A percentile compares a stretch with the other conserved stretches of the same genome.
These are phyloP conservation scores for Aspergillus luchuensis DNA, from an alignment of 2,329 filamentous ascomycete species.

Conservation along the genomic window DNA sequence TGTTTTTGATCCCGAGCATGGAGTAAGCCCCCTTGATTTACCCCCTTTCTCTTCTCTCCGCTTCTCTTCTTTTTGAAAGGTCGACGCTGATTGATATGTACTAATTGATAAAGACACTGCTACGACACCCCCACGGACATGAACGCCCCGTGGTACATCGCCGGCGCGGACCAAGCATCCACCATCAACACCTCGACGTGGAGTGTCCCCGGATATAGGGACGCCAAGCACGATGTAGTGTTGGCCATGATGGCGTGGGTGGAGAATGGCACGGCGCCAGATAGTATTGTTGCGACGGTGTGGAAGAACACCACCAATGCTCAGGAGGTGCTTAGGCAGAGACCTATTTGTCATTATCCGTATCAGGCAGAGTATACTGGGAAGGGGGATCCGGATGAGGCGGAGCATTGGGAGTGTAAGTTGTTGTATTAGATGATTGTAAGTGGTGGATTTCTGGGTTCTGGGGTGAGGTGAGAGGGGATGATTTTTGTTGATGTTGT, in stretches of 20 bases:
- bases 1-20: not conserved
- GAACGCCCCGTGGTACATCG: constrained; percentile 3
- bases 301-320: not conserved
- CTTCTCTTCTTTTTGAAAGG: no score
- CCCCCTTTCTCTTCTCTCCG: no score
- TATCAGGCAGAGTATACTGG: not conserved
- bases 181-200: not conserved
- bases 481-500: no score
- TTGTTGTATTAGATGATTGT: not conserved
- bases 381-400: not conserved
- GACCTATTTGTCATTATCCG: not conserved
- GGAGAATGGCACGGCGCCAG: not conserved
- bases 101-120: not conserved
- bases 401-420: not conserved
- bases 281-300: not conserved
- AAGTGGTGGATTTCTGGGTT: no score
- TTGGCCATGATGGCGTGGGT: constrained; percentile 6
- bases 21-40: not conserved
- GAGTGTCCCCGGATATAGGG: not conserved
- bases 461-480: no score
- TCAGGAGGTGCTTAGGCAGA: not conserved
- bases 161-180: not conserved
- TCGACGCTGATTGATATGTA: no score
- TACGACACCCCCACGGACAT: not conserved
- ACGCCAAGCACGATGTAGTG: not conserved